Evolutionary conservation across 352 stramenopile genomes (phyloP), one percentile per base, ranked within the genome.

Genomic region (Plasmopara muralis): DNA sequence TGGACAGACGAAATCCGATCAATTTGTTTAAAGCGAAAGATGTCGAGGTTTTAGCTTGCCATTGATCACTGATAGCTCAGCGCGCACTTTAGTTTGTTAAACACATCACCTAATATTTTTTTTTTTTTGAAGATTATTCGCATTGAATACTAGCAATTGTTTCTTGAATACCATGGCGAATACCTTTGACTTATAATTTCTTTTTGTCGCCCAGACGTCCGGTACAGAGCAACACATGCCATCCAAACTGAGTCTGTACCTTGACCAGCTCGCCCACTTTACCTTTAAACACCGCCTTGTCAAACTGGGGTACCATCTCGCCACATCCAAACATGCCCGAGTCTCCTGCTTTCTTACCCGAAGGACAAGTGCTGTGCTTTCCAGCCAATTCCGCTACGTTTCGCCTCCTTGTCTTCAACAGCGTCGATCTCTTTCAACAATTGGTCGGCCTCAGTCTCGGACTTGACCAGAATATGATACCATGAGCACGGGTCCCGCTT

Each of bases 281-380:
- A 30, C 67, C 64, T 12, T 79, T 68, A 50, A 87, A 87, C 30
- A 77, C 70, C 18, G 81, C 57, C 57, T 80, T 78, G 54, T 91
- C 78, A 30, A 91, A 89, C 59, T 76, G 72, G 3, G 76, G 70
- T 50, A 88, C 72, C 81, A 91, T 91, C 64, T 87, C 61, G 5
- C 77, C 77, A 37, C 68, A 71, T 55, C 77, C 74, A 54, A 87
- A 87, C 60, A 77, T 75, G 48, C 73, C 73, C 31, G 85, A 67
- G 51, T 83, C 69, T 38, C 77, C 77, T 34, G 69, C 74, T 47
- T 83, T 83, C 52, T 68, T 72, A 50, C 75, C 70, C 31, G 74
- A 85, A 10, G 77, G 77, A 54, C 77, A 87, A 10, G 58, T 70
- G 43, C 74, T 85, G 52, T 85, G 61, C 35, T 54, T 68, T 18